phyloP scores from a whole-genome alignment of 2,329 filamentous ascomycete genomes.

The Hymenoscyphus fructigenus region DNA sequence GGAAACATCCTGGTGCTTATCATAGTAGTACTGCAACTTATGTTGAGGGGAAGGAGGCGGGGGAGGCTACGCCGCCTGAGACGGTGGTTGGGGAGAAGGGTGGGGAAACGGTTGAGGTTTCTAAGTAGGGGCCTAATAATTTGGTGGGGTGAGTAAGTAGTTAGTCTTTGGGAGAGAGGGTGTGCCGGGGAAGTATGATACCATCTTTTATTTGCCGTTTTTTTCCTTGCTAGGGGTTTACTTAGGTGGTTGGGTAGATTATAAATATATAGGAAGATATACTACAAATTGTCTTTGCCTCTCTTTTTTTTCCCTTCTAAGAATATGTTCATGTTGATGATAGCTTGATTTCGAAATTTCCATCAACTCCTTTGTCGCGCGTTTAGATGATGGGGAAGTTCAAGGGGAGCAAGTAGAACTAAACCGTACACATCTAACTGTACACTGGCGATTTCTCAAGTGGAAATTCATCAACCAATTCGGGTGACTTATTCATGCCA shows the following conservation, averaged over 20 bases:
- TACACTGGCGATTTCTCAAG: too few species aligned
- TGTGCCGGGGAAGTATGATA: too few species aligned
- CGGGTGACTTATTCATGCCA: too few species aligned
- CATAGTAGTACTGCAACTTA: constrained; percentile 31
- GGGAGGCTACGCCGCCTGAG: constrained; percentile 26
- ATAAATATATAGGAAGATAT: too few species aligned
- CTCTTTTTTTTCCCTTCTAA: too few species aligned
- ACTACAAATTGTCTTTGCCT: too few species aligned
- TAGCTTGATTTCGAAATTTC: neutral
- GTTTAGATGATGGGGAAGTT: too few species aligned
- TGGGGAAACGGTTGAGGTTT: constrained; percentile 9
- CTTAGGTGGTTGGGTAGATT: neutral
- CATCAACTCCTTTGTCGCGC: neutral
- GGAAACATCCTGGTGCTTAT: constrained; percentile 31
- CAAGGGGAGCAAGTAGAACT: too few species aligned
- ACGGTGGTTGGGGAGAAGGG: constrained; percentile 20
- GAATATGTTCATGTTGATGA: neutral
- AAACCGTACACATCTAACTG: too few species aligned
- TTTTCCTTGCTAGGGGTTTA: neutral
- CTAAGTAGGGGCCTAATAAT: neutral
- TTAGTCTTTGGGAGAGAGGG: neutral
- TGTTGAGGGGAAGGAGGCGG: constrained; percentile 31
- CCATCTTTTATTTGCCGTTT: neutral
- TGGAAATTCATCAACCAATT: too few species aligned
- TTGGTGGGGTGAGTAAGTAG: neutral